These are phyloP conservation scores for Candida broadrunensis DNA, from an alignment of 805 yeast genomes.

Conservation along the genomic window DNA sequence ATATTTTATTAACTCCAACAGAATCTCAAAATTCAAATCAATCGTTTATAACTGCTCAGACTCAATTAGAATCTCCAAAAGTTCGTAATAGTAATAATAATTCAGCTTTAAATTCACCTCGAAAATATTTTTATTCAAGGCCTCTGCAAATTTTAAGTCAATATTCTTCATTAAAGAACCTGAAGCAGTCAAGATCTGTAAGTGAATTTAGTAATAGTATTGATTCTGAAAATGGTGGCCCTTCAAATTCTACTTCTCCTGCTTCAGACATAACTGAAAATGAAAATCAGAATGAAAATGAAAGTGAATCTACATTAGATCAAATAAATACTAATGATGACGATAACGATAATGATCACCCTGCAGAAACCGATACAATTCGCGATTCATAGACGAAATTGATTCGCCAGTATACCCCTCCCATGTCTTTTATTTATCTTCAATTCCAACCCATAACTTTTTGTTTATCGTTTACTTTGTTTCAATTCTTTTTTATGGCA, in stretches of 20 bases:
- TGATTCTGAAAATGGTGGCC: slow-evolving; percentile 5
- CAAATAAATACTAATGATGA: not conserved
- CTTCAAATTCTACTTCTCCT: not conserved
- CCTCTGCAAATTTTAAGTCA: slow-evolving; percentile 26
- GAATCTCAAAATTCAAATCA: not conserved
- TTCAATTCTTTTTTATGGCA: too few relatives aligned
- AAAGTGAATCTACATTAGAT: not conserved
- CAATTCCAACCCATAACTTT: too few relatives aligned
- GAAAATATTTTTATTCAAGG: slow-evolving; percentile 10
- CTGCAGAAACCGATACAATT: not conserved
- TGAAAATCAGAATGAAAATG: not conserved
- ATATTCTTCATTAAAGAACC: slow-evolving; percentile 7
- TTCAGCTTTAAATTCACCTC: slow-evolving; percentile 1
- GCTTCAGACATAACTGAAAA: not conserved
- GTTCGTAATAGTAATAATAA: not conserved
- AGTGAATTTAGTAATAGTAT: slow-evolving; percentile 9
- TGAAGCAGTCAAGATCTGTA: not conserved
- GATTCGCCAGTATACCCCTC: too few relatives aligned
- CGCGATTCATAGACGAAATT: too few relatives aligned
- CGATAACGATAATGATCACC: not conserved
- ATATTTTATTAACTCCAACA: not conserved
- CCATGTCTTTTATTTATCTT: too few relatives aligned
- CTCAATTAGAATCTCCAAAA: not conserved
- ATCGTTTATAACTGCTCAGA: not conserved
- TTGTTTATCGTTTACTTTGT: too few relatives aligned